These are phyloP conservation scores for Claviceps africana DNA, from an alignment of 2,329 filamentous ascomycete species.

Conservation along the genomic window DNA sequence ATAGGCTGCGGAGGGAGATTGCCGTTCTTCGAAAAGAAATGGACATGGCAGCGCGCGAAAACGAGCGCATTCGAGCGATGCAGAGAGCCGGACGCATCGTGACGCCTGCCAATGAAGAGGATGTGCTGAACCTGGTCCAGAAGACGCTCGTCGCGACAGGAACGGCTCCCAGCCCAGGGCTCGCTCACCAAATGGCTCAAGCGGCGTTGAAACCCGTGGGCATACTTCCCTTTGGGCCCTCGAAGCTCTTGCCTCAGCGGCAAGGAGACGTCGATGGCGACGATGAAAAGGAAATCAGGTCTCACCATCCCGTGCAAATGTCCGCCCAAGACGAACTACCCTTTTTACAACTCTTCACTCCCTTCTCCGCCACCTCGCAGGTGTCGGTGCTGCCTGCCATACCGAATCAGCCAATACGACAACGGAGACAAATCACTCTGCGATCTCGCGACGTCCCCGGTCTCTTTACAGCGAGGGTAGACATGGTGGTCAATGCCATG, in stretches of 20 bases:
- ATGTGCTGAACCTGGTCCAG: constrained; percentile 26
- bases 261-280: constrained; percentile 12
- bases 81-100: constrained; percentile 25
- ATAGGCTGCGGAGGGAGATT: constrained; percentile 41
- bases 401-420: constrained; percentile 25
- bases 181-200: constrained; percentile 30
- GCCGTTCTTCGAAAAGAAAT: constrained; percentile 44
- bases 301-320: constrained; percentile 52
- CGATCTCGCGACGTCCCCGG: constrained; percentile 26
- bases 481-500: constrained; percentile 43
- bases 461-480: constrained; percentile 42
- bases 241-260: constrained; percentile 12
- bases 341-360: constrained; percentile 58
- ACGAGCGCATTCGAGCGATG: constrained; percentile 34
- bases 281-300: constrained; percentile 30
- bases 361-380: constrained; percentile 46
- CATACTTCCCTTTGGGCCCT: constrained; percentile 36
- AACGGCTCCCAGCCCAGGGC: constrained; percentile 12
- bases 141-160: constrained; percentile 25
- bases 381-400: constrained; percentile 30
- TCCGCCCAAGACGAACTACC: constrained; percentile 50
- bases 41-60: constrained; percentile 41
- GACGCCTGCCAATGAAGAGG: constrained; percentile 20
- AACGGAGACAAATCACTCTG: constrained; percentile 43
- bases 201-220: constrained; percentile 36